These are phyloP conservation scores for Acanthamoeba castellanii DNA, from an alignment of 208 protist genomes.

Conservation along the genomic window DNA sequence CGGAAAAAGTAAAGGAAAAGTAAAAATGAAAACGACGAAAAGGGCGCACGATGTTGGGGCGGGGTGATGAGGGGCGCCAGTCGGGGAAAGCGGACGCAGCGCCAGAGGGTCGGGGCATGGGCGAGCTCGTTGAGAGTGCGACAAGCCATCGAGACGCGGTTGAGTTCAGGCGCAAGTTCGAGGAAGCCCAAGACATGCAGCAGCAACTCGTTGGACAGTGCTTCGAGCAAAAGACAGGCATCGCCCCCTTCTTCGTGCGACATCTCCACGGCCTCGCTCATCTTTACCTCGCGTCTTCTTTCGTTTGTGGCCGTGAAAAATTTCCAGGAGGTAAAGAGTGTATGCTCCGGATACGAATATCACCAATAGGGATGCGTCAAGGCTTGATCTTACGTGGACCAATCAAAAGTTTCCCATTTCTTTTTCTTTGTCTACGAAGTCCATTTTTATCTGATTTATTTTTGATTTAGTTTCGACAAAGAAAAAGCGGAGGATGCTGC, in stretches of 20 bases:
- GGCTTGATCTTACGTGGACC: too few relatives aligned
- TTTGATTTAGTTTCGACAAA: too few relatives aligned
- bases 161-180: neutral
- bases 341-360: too few relatives aligned
- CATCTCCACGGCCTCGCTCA: neutral
- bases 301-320: too few relatives aligned
- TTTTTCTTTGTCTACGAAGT: too few relatives aligned
- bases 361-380: too few relatives aligned
- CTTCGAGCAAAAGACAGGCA: neutral
- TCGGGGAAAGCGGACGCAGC: neutral
- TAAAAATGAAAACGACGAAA: neutral
- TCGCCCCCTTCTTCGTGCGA: neutral
- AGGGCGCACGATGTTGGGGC: neutral
- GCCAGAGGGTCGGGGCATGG: neutral
- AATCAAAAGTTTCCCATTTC: too few relatives aligned
- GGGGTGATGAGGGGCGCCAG: slow-evolving; percentile 28
- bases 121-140: neutral
- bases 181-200: neutral
- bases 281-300: too few relatives aligned
- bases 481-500: too few relatives aligned
- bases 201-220: slow-evolving; percentile 15
- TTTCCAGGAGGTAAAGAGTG: too few relatives aligned
- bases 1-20: neutral
- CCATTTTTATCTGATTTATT: too few relatives aligned
- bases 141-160: neutral